Percentiles rank a stretch among this genome's conserved stretches.
These are phyloP conservation scores for Talaromyces wortmannii DNA, from an alignment of 495 filamentous ascomycete genomes.

Conservation along the genomic window DNA sequence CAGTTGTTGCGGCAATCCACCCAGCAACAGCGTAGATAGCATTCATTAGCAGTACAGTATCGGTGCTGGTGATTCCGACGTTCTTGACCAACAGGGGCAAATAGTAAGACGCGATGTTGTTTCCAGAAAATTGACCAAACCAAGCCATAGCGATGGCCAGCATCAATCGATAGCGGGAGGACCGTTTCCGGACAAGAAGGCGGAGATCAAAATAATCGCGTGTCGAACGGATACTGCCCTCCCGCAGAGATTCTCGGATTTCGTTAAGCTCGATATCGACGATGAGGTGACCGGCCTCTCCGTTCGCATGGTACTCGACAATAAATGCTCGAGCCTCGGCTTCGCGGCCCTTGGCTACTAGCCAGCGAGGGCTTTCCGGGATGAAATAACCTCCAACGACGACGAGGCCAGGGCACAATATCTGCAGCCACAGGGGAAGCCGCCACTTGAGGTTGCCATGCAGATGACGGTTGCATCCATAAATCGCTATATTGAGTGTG, in stretches of 20 bases:
- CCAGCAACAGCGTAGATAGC: neutral
- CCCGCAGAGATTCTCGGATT: neutral
- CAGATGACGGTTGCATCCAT: neutral
- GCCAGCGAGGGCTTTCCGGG: conserved; percentile 33
- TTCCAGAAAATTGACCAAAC: conserved; percentile 2
- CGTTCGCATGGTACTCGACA: conserved; percentile 52
- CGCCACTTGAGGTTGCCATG: conserved; percentile 43
- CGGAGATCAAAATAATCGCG: neutral
- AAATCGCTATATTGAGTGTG: conserved; percentile 24
- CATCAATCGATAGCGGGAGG: neutral
- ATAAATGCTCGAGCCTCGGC: conserved; percentile 45
- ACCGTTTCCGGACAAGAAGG: neutral
- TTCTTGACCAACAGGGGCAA: neutral
- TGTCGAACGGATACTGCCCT: neutral
- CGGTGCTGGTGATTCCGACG: neutral
- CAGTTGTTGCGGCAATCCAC: neutral
- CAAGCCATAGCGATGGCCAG: neutral
- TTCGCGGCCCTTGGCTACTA: conserved; percentile 42
- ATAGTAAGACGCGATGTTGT: conserved; percentile 1
- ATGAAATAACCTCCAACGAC: conserved; percentile 2
- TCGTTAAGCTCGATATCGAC: conserved; percentile 43
- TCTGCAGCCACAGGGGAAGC: conserved; percentile 56
- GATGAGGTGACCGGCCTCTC: conserved; percentile 38
- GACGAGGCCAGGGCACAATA: conserved; percentile 45
- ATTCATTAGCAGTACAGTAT: neutral